A percentile compares a stretch with the other conserved stretches of the same genome.
Evolutionary conservation across 768 basidiomycete genomes (phyloP).

Genomic region (Dendrothele bispora): DNA sequence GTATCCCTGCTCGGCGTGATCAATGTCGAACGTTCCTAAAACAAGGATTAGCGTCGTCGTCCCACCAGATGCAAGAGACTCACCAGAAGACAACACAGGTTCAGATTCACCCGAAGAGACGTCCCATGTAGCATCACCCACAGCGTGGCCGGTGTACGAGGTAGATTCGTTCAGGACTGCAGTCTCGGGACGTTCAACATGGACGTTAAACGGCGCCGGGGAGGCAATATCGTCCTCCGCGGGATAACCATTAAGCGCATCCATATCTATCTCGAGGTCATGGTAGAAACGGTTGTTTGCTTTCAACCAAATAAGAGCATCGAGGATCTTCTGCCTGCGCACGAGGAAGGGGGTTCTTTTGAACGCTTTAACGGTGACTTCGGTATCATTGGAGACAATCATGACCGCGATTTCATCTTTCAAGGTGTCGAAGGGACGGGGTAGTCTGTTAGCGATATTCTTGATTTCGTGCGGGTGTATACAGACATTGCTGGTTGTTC

Average conservation of each 20-base stretch:
- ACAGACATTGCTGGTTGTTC: conserved; percentile 13
- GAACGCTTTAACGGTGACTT: conserved; percentile 2
- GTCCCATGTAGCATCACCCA: conserved; percentile 6
- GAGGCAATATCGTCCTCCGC: conserved; percentile 2
- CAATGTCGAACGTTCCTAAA: conserved; percentile 4
- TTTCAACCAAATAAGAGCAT: conserved; percentile 11
- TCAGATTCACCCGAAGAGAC: conserved; percentile 6
- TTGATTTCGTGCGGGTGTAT: conserved; percentile 12
- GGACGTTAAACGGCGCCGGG: conserved; percentile 6
- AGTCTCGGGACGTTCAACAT: neutral
- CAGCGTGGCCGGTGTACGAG: conserved; percentile 12
- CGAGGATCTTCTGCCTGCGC: neutral
- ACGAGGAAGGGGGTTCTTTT: conserved; percentile 11
- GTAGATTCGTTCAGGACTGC: conserved; percentile 10
- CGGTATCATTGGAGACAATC: conserved; percentile 3
- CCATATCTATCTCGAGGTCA: conserved; percentile 9
- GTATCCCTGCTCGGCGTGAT: neutral
- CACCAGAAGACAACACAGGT: neutral
- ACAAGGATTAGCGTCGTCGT: neutral
- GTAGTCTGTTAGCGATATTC: too few relatives aligned
- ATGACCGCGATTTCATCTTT: conserved; percentile 15
- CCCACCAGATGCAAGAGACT: neutral
- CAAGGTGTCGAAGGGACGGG: conserved; percentile 8
- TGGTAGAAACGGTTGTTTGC: conserved; percentile 10
- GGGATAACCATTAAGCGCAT: conserved; percentile 8